Base-by-base conservation (phyloP, 73 alveolate species). In the Stentor coeruleus region DNA sequence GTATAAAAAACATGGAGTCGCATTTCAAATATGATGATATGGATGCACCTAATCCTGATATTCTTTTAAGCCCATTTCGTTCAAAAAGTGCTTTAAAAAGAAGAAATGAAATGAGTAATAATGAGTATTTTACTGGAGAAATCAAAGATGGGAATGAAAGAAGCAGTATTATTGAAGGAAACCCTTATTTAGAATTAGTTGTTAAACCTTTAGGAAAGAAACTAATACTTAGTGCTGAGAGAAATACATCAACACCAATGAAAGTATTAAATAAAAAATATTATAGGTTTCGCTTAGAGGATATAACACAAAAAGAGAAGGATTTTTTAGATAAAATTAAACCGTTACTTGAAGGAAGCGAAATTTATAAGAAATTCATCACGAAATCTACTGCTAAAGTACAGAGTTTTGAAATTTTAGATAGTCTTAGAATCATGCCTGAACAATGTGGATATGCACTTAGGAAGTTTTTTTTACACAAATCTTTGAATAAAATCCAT, bases 291-390 rank as follows among this genome's bases (percentile, higher is more conserved):
- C n/a, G 33, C 37, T 40, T 66, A 1, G 79, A 66, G 33, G 79
- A 66, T 2, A 66, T 31, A 14, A 66, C 42, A 20, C 39, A 20
- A 31, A 20, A 20, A 14, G 79, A 66, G 41, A 33, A 26, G 37
- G 33, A 33, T 2, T 66, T 66, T 33, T 33, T 20, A 14, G 79
- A 66, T 28, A 66, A 31, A 66, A 66, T 66, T 11, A 20, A 11
- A 15, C 79, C 79, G 33, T 66, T 66, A 2, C 39, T 66, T 1
- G 79, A 66, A 66, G 79, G 79, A 28, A 15, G 49, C 14, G 79
- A 66, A 66, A 66, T 66, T 33, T 33, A 26, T 26, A 66, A 66
- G 37, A 66, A 66, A 66, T 66, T 66, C 79, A 66, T 20, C 37
- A 20, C 20, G 36, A 20, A 66, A 1, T 66, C 37, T 1, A n/a